Evolutionary conservation across 108 stramenopile species (phyloP).

Genomic region (Cyclotella cryptica): DNA sequence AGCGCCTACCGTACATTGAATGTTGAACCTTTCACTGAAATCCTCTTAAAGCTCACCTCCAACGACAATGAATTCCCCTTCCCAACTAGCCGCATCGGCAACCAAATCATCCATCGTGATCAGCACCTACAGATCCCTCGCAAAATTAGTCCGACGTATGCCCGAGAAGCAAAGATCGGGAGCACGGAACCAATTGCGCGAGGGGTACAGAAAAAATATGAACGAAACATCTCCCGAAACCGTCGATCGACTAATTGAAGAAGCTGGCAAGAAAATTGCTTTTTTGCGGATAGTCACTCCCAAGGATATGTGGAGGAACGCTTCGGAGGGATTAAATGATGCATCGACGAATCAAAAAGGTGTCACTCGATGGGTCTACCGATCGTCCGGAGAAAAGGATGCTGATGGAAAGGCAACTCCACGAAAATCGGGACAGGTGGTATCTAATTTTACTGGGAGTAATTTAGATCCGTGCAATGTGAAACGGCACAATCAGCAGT

Average conservation of each 20-base stretch:
- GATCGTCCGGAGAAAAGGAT: constrained; percentile 47
- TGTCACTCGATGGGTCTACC: constrained; percentile 53
- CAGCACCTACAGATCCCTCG: constrained; percentile 61
- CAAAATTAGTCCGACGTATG: constrained; percentile 57
- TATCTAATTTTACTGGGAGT: constrained; percentile 77
- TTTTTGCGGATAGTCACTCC: constrained; percentile 81
- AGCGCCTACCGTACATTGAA: too few relatives aligned
- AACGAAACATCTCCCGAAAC: constrained; percentile 44
- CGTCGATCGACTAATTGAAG: constrained; percentile 59
- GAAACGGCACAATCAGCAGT: constrained; percentile 66
- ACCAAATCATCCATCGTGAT: constrained; percentile 37
- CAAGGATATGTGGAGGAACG: too few relatives aligned
- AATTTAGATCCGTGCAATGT: constrained; percentile 83
- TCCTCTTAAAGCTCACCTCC: too few relatives aligned
- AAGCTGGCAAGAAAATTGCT: constrained; percentile 72
- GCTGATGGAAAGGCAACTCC: constrained; percentile 42
- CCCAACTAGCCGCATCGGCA: constrained; percentile 2
- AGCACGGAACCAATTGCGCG: constrained; percentile 61
- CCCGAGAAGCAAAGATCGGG: constrained; percentile 58
- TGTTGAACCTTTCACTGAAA: too few relatives aligned
- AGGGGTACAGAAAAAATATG: constrained; percentile 54
- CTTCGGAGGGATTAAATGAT: too few relatives aligned
- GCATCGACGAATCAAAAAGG: constrained; percentile 55
- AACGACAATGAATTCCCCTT: background rate
- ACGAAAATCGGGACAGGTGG: constrained; percentile 55